Percentiles rank a stretch among this genome's conserved stretches.
Evolutionary conservation across 179 eudicot species (phyloP).

Genomic region (Heliamphora pulchella): DNA sequence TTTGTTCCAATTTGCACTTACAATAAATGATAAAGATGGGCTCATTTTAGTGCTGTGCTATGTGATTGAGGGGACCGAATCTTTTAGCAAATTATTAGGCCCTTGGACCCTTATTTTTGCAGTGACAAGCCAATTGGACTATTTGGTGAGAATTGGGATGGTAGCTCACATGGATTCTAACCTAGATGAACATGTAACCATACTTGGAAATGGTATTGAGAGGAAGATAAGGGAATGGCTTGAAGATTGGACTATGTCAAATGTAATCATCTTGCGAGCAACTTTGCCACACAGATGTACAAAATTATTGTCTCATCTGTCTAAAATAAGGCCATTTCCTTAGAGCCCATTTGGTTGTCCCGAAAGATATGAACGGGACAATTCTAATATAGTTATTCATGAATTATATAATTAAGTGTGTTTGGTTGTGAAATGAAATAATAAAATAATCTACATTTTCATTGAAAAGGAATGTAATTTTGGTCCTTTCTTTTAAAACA

Average conservation of each 20-base stretch:
- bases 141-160: background rate
- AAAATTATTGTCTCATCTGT: background rate
- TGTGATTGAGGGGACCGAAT: background rate
- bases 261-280: background rate
- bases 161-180: background rate
- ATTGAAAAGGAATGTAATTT: background rate
- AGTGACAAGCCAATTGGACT: background rate
- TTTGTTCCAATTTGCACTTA: background rate
- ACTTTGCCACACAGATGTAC: background rate
- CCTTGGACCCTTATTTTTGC: background rate
- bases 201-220: background rate
- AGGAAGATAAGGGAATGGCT: background rate
- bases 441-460: no score
- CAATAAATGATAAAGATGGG: no score
- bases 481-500: background rate
- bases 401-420: no score
- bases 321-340: background rate
- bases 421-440: no score
- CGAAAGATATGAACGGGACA: no score
- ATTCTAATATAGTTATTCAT: no score
- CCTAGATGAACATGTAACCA: background rate
- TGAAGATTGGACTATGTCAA: background rate
- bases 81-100: background rate
- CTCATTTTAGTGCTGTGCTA: background rate
- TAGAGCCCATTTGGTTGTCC: background rate